Conservation (phyloP, 495 filamentous ascomycete species). For the Friedmanniomyces endolithicus region DNA sequence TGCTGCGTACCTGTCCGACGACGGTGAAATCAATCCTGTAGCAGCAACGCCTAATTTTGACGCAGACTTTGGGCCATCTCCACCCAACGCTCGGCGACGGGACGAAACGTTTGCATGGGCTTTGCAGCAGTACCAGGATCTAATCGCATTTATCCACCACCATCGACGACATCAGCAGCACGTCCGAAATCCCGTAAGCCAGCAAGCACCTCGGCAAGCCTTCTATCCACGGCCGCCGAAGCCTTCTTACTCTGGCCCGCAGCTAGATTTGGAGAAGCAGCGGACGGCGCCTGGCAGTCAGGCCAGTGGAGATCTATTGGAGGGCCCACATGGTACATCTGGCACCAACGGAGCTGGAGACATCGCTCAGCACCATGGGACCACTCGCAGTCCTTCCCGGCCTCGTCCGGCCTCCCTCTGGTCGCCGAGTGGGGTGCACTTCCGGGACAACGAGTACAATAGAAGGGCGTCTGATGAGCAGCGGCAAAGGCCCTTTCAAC, state of each 20-base stretch:
- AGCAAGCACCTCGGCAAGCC: conserved; percentile 36
- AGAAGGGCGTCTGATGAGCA: conserved; percentile 15
- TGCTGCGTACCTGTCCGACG: too few species aligned
- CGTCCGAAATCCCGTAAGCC: conserved; percentile 28
- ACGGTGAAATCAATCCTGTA: background rate
- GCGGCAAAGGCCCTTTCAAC: background rate
- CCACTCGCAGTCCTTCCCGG: background rate
- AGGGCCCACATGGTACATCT: background rate
- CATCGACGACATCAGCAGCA: conserved; percentile 38
- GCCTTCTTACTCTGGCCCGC: conserved; percentile 23
- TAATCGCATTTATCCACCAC: conserved; percentile 63
- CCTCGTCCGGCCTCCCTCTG: background rate
- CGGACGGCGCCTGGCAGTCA: background rate
- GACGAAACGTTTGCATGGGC: conserved; percentile 77
- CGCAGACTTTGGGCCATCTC: conserved; percentile 26
- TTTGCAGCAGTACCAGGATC: conserved; percentile 75
- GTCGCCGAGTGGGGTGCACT: conserved; percentile 5
- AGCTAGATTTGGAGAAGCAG: background rate
- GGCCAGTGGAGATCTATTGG: background rate
- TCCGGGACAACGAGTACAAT: conserved; percentile 6
- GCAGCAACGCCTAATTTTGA: background rate
- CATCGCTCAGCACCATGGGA: background rate
- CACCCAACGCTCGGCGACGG: conserved; percentile 51
- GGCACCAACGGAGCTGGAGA: background rate
- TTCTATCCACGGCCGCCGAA: conserved; percentile 56